phyloP scores from a whole-genome alignment of 1,139 yeast species.

The Geotrichum fermentans region DNA sequence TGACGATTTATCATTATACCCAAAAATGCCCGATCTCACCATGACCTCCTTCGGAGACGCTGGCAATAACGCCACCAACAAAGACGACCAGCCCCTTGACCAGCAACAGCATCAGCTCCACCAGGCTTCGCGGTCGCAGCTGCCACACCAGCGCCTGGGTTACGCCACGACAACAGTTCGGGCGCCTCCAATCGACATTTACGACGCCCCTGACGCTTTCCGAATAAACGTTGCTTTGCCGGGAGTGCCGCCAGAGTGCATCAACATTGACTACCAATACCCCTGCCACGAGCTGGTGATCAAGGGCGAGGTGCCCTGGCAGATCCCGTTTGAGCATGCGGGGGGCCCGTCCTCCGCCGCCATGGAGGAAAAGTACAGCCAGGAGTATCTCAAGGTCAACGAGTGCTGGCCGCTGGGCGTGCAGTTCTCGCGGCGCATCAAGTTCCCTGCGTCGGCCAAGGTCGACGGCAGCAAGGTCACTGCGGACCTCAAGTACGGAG shows the following conservation, averaged over 20 bases:
- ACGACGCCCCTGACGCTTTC: constrained; percentile 12
- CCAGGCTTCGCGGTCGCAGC: not conserved
- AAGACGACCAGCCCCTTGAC: not conserved
- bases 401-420: constrained; percentile 12
- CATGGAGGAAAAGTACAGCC: constrained; percentile 3
- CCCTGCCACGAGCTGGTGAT: constrained; percentile 7
- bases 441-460: constrained; percentile 5
- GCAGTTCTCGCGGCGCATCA: constrained; percentile 8
- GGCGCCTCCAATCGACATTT: constrained; percentile 11
- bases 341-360: not conserved
- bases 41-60: not conserved
- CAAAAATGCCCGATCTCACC: not conserved
- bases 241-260: constrained; percentile 11
- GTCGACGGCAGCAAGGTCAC: constrained; percentile 12
- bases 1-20: no score
- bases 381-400: constrained; percentile 7
- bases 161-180: not conserved
- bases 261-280: constrained; percentile 9
- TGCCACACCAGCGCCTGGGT: not conserved
- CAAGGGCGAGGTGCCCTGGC: constrained; percentile 9
- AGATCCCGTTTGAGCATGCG: constrained; percentile 6
- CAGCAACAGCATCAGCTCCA: not conserved
- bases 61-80: not conserved
- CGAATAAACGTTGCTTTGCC: constrained; percentile 12
- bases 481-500: constrained; percentile 11